These are phyloP conservation scores for Fraxinus excelsior DNA, from an alignment of 257 asterid genomes.

Conservation along the genomic window DNA sequence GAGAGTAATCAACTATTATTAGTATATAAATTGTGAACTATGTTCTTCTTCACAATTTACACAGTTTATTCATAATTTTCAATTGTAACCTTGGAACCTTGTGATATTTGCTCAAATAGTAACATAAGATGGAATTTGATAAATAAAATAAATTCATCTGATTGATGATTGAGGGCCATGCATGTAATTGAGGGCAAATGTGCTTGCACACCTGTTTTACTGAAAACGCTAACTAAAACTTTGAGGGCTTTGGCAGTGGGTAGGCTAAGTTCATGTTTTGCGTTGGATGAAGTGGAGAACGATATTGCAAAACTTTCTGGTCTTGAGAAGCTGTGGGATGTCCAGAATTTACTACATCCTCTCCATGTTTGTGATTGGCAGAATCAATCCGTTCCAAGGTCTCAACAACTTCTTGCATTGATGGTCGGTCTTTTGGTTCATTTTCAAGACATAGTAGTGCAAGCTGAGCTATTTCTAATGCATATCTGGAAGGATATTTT, in stretches of 20 bases:
- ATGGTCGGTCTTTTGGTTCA: constrained; percentile 11
- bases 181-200: background rate
- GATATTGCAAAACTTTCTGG: background rate
- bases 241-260: background rate
- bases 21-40: too few relatives aligned
- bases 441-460: constrained; percentile 6
- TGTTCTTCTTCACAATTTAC: too few relatives aligned
- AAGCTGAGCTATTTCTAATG: constrained; percentile 8
- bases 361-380: background rate
- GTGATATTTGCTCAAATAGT: too few relatives aligned
- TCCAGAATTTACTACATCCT: background rate
- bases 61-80: too few relatives aligned
- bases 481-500: constrained; percentile 5
- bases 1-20: too few relatives aligned
- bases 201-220: background rate
- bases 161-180: background rate
- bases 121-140: too few relatives aligned
- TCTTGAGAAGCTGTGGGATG: background rate
- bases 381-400: constrained; percentile 2
- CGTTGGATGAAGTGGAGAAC: background rate
- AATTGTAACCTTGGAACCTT: too few relatives aligned
- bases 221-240: background rate
- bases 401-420: constrained; percentile 10
- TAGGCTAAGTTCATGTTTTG: background rate
- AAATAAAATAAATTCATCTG: too few relatives aligned